A percentile compares a stretch with the other conserved stretches of the same genome.
These are phyloP conservation scores for Plasmopara muralis DNA, from an alignment of 352 stramenopile species.

Conservation along the genomic window DNA sequence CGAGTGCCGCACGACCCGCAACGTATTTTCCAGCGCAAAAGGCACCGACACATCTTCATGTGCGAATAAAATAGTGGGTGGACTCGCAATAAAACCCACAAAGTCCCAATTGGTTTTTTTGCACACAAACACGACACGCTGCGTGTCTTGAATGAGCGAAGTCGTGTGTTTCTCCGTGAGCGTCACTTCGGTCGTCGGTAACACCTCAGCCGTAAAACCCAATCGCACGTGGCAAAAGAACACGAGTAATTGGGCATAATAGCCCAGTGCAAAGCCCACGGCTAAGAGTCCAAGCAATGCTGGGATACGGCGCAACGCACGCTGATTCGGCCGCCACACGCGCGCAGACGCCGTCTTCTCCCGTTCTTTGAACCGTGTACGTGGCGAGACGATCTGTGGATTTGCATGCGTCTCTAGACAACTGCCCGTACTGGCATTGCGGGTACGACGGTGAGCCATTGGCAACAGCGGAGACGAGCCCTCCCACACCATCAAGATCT, in stretches of 20 bases:
- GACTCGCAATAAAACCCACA: constrained; percentile 53
- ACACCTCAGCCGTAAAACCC: constrained; percentile 46
- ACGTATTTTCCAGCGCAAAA: constrained; percentile 37
- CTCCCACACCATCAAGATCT: constrained; percentile 23
- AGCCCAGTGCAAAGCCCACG: constrained; percentile 42
- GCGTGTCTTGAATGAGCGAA: constrained; percentile 45
- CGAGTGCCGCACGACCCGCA: constrained; percentile 52
- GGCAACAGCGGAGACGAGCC: constrained; percentile 23
- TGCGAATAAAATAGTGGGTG: constrained; percentile 59
- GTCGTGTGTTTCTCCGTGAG: constrained; percentile 42
- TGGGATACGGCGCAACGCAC: constrained; percentile 16
- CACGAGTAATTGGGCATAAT: constrained; percentile 60
- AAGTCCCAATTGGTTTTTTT: constrained; percentile 78
- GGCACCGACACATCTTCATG: constrained; percentile 60
- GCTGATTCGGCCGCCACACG: constrained; percentile 5
- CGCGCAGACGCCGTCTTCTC: constrained; percentile 15
- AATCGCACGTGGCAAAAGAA: constrained; percentile 63
- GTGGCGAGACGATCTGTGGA: constrained; percentile 7
- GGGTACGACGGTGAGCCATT: constrained; percentile 27
- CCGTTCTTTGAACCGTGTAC: constrained; percentile 18
- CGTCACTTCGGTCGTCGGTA: constrained; percentile 35
- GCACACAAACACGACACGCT: constrained; percentile 63
- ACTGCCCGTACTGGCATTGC: constrained; percentile 27
- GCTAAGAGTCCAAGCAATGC: constrained; percentile 17
- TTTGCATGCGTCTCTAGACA: constrained; percentile 18